A percentile compares a stretch with the other conserved stretches of the same genome.
phyloP scores from a whole-genome alignment of 1,139 yeast genomes.

The Taphrina wiesneri region DNA sequence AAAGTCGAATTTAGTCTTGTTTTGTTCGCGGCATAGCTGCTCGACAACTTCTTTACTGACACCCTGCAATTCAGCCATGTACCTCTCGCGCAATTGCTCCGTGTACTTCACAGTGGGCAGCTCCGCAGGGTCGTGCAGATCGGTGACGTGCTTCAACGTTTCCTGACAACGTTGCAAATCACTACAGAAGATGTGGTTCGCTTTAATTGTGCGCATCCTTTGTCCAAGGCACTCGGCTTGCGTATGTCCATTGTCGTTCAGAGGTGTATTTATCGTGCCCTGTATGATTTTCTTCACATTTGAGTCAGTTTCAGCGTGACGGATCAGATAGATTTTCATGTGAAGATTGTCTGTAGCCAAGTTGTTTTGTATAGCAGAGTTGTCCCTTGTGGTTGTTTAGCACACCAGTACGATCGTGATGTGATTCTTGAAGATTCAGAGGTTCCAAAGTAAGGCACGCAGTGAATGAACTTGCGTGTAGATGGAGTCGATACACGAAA shows the following conservation, averaged over 20 bases:
- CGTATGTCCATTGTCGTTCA: conserved; percentile 16
- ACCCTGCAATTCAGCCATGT: conserved; percentile 33
- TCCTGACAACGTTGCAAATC: conserved; percentile 23
- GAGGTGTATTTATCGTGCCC: conserved; percentile 27
- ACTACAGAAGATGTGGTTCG: conserved; percentile 12
- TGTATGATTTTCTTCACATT: conserved; percentile 23
- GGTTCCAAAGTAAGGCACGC: no score
- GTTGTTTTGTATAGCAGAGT: no score
- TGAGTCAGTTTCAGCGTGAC: conserved; percentile 31
- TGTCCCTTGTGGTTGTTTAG: no score
- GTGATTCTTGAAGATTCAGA: no score
- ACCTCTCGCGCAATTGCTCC: conserved; percentile 12
- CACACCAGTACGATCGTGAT: no score
- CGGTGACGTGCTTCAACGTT: conserved; percentile 23
- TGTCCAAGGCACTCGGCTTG: conserved; percentile 23
- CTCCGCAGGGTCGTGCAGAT: neutral
- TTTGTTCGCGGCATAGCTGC: conserved; percentile 15
- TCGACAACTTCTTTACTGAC: conserved; percentile 24
- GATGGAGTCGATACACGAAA: no score
- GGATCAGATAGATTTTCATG: conserved; percentile 23
- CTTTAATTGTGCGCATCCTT: neutral
- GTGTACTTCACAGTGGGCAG: conserved; percentile 9
- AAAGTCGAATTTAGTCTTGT: conserved; percentile 26
- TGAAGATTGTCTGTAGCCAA: no score
- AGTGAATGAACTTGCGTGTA: no score